These are phyloP conservation scores for Arctium lappa DNA, from an alignment of 129 eudicot species.

Conservation along the genomic window DNA sequence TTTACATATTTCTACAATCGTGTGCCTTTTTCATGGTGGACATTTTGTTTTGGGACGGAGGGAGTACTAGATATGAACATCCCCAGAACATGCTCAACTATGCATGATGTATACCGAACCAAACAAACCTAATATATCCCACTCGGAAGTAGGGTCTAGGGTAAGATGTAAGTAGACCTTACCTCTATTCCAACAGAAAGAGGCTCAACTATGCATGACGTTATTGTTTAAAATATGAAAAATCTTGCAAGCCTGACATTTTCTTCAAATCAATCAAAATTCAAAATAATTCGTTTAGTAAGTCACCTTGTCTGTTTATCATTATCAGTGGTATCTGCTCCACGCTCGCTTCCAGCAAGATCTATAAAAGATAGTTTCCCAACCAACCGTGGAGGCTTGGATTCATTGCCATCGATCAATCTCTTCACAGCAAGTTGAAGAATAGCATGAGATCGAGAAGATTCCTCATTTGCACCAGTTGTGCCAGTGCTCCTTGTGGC, in stretches of 20 bases:
- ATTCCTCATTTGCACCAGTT: constrained; percentile 87
- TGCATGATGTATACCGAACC: not conserved
- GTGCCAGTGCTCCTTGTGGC: constrained; percentile 75
- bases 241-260: not conserved
- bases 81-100: not conserved
- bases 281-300: not conserved
- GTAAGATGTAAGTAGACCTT: not conserved
- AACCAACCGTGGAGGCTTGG: constrained; percentile 54
- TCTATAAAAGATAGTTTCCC: constrained; percentile 78
- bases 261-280: not conserved
- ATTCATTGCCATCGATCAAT: constrained; percentile 49
- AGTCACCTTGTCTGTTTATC: constrained; percentile 68
- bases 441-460: constrained; percentile 80
- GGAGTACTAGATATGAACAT: not conserved
- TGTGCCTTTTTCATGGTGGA: too few species aligned
- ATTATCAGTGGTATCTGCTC: constrained; percentile 84
- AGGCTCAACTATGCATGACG: not conserved
- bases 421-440: constrained; percentile 72
- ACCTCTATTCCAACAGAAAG: not conserved
- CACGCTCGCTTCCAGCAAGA: constrained; percentile 88
- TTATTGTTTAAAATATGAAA: not conserved
- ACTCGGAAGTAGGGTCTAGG: not conserved
- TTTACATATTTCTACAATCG: too few species aligned
- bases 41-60: too few species aligned
- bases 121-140: not conserved